phyloP scores from a whole-genome alignment of 306 rosid genomes.

The Prunus kanzakura region DNA sequence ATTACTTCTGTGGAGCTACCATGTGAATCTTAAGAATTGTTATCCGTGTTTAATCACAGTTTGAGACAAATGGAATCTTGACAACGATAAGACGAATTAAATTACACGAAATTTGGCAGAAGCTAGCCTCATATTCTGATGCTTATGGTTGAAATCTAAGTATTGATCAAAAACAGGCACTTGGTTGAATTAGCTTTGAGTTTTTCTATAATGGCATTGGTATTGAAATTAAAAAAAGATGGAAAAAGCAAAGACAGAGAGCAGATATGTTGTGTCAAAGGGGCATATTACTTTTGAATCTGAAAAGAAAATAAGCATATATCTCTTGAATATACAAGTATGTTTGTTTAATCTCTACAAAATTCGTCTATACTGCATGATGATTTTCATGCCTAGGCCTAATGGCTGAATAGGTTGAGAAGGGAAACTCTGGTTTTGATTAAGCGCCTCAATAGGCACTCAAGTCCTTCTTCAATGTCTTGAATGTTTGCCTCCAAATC shows the following conservation, averaged over 20 bases:
- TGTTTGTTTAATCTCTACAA: background rate
- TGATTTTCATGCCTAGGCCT: slow-evolving; percentile 1
- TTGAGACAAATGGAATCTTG: slow-evolving; percentile 1
- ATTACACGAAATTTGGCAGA: background rate
- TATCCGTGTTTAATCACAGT: background rate
- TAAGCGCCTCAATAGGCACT: slow-evolving; percentile 19
- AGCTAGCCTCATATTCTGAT: background rate
- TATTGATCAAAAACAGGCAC: background rate
- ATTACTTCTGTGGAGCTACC: background rate
- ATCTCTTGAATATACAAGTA: background rate
- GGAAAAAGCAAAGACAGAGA: background rate
- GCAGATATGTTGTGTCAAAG: background rate
- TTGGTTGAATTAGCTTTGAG: background rate
- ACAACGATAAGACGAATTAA: background rate
- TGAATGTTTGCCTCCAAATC: slow-evolving; percentile 20
- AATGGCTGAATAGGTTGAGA: slow-evolving; percentile 36
- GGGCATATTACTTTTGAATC: background rate
- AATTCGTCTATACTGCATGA: background rate
- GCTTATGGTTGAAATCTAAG: too few relatives aligned
- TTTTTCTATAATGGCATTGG: background rate
- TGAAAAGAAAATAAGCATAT: background rate
- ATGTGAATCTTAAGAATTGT: background rate
- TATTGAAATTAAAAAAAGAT: background rate
- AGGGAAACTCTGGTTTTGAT: slow-evolving; percentile 30
- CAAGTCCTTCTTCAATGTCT: slow-evolving; percentile 20